Conservation (phyloP, 2,329 filamentous ascomycete species). For the Curvularia sp. region DNA sequence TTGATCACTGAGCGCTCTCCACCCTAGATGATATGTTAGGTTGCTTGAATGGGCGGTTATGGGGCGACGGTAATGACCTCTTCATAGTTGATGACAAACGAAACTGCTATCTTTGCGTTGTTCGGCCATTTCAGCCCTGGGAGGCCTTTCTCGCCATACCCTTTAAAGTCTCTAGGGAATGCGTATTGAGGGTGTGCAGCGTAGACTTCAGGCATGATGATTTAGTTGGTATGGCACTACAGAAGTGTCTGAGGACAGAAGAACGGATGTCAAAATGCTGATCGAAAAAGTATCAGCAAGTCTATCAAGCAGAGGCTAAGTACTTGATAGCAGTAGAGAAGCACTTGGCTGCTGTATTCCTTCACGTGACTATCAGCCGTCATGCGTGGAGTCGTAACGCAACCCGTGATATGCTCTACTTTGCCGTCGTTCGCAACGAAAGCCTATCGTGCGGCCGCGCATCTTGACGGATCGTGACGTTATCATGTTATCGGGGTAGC, state of each 20-base stretch:
- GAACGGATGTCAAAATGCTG: neutral
- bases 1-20: slow-evolving; percentile 41
- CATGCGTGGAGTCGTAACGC: slow-evolving; percentile 8
- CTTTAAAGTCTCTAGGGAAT: slow-evolving; percentile 51
- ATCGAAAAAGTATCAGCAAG: neutral
- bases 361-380: slow-evolving; percentile 1
- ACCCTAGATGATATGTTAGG: slow-evolving; percentile 34
- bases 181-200: slow-evolving; percentile 36
- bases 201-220: slow-evolving; percentile 36
- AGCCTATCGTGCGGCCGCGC: neutral
- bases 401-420: neutral
- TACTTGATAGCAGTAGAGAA: neutral
- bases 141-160: slow-evolving; percentile 53
- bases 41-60: neutral
- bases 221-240: neutral
- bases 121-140: slow-evolving; percentile 46
- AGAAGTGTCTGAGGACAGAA: neutral
- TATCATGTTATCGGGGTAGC: slow-evolving; percentile 12
- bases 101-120: slow-evolving; percentile 48
- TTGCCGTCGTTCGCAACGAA: slow-evolving; percentile 9
- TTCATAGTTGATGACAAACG: slow-evolving; percentile 43
- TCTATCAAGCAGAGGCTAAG: neutral
- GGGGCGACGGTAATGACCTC: neutral
- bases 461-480: neutral
- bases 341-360: neutral